Conservation (phyloP, 2,329 filamentous ascomycete genomes). For the Xylaria sp. region DNA sequence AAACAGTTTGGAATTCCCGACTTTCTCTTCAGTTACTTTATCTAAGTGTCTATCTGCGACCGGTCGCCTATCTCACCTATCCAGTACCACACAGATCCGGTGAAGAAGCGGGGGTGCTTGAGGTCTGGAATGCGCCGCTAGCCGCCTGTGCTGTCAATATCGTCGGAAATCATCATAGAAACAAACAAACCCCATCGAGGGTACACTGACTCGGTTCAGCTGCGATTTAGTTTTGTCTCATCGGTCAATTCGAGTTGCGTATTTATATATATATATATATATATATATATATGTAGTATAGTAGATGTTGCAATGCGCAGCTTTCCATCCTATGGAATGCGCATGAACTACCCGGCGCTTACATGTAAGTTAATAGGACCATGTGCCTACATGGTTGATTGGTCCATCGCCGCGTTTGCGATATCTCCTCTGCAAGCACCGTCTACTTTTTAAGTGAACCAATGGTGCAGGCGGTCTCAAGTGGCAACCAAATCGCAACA, state of each 20-base stretch:
- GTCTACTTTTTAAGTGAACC: too few relatives aligned
- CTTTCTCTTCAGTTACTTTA: not conserved
- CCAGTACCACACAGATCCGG: conserved; percentile 12
- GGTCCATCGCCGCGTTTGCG: too few relatives aligned
- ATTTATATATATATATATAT: not conserved
- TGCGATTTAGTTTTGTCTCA: conserved; percentile 8
- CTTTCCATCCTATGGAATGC: not conserved
- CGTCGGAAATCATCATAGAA: conserved; percentile 23
- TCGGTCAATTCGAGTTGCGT: conserved; percentile 35
- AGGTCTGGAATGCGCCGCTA: conserved; percentile 40
- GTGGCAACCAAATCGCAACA: too few relatives aligned
- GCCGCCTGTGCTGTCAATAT: conserved; percentile 28
- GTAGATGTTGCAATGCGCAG: not conserved
- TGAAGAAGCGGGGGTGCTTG: conserved; percentile 32
- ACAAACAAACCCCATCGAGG: conserved; percentile 28
- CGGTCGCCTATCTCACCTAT: conserved; percentile 2
- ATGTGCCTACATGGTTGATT: too few relatives aligned
- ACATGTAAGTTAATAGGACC: too few relatives aligned
- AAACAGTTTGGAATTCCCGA: conserved; percentile 6
- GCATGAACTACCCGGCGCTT: too few relatives aligned
- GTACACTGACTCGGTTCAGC: conserved; percentile 1
- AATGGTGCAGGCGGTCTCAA: too few relatives aligned
- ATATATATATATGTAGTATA: not conserved
- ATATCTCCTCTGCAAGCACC: too few relatives aligned
- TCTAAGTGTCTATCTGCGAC: conserved; percentile 1